Evolutionary conservation across 805 yeast species (phyloP), one percentile per base, ranked within the genome.

Genomic region (Brettanomyces naardenensis): DNA sequence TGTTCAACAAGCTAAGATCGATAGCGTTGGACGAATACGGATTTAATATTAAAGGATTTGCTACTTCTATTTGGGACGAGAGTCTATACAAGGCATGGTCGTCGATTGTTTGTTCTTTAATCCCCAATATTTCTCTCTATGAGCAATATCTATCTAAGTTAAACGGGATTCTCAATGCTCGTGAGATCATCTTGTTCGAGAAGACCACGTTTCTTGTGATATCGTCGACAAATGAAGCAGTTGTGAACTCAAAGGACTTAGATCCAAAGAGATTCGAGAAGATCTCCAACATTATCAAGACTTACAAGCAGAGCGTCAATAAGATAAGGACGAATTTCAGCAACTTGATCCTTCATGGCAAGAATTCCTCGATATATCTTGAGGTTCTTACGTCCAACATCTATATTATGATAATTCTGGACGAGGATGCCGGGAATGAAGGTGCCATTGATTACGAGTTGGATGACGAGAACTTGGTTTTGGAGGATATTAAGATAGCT

Each of bases 31-130:
- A 74, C 38, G 85, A 86, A 15, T 79, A 49, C 37, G 57, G 56
- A 11, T 86, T 87, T 61, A 66, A 74, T 33, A 65, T 87, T 32
- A 73, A 75, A 13, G 97, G 97, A 2, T 90, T 88, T 55, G 90
- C 96, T 5, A 92, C 97, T 0, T 85, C 95, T 1, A 90, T 90
- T 40, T 90, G 97, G 97, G 97, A 90, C 62, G 97, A 90, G 58
- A 78, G 90, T 52, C 66, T 90, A 41, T 92, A 90, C 58, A 89
- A 84, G 58, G 98, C 98, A 1, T 92, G 98, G 98, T 85, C 95
- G 3, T 84, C 80, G 35, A 90, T 92, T 42, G 97, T 92, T 26
- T 89, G 97, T 54, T 83, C 96, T 2, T 68, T 92, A 47, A 90
- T 92, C 40, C 97, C 98, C 11, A 90, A 92, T 52, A 89, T 90